Conservation (phyloP, 164 flowering plant genomes). For the Vitis rupestris region DNA sequence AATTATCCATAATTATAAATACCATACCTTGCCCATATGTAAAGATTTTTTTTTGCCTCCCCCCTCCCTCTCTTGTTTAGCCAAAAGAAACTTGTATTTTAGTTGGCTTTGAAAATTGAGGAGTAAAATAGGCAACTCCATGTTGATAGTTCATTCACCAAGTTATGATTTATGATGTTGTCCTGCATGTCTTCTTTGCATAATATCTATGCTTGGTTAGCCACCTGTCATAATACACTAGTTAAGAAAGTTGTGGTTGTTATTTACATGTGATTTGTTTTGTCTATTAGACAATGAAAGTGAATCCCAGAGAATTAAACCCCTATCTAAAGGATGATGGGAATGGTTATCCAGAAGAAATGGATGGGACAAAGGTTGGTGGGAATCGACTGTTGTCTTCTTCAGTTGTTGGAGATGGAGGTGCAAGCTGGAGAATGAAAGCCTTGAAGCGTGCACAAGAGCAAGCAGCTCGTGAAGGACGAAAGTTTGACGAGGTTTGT, state of each 20-base stretch:
- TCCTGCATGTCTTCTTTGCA: too few species aligned
- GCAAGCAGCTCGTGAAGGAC: constrained; percentile 94
- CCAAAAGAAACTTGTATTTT: too few species aligned
- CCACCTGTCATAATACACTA: neutral
- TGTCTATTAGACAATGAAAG: constrained; percentile 39
- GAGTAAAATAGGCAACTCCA: too few species aligned
- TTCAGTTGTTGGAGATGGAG: constrained; percentile 92
- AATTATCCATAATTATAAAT: too few species aligned
- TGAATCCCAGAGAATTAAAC: constrained; percentile 78
- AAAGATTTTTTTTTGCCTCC: too few species aligned
- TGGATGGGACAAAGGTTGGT: constrained; percentile 26
- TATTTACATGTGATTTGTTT: constrained; percentile 1
- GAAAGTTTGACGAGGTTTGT: constrained; percentile 65
- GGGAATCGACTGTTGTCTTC: constrained; percentile 41
- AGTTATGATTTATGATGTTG: too few species aligned
- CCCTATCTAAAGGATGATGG: constrained; percentile 78
- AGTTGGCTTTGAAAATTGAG: too few species aligned
- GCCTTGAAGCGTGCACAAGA: constrained; percentile 92
- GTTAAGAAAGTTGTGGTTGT: neutral
- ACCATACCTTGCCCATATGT: too few species aligned
- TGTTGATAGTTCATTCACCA: too few species aligned
- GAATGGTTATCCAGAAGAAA: constrained; percentile 83
- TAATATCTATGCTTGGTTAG: neutral
- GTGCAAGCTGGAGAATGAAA: constrained; percentile 96
- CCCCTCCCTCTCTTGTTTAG: too few species aligned